These are phyloP conservation scores for Pichia sp. DNA, from an alignment of 1,139 yeast species.

Conservation along the genomic window DNA sequence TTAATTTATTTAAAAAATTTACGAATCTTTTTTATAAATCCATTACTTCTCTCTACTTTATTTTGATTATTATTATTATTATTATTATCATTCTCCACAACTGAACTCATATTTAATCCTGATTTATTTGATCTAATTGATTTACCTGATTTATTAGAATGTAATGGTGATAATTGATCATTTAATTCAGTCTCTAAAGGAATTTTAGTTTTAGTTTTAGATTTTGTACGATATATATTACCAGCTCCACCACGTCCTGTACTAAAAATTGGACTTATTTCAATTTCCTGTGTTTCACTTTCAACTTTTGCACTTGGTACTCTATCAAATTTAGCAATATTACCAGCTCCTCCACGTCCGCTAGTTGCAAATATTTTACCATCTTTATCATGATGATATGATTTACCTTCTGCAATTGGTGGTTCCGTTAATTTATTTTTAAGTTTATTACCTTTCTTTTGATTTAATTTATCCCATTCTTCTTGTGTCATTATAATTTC, in stretches of 20 bases:
- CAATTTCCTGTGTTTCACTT: slow-evolving; percentile 40
- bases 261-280: slow-evolving; percentile 39
- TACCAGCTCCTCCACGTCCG: slow-evolving; percentile 58
- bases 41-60: background rate
- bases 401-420: slow-evolving; percentile 7
- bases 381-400: slow-evolving; percentile 26
- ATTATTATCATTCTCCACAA: no score
- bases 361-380: slow-evolving; percentile 43
- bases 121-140: slow-evolving; percentile 2
- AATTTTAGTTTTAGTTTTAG: slow-evolving; percentile 29
- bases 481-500: slow-evolving; percentile 21
- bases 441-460: background rate
- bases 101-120: no score
- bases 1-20: background rate
- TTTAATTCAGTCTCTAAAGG: slow-evolving; percentile 45
- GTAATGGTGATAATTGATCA: slow-evolving; percentile 38
- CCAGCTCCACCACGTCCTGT: slow-evolving; percentile 61
- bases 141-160: slow-evolving; percentile 17
- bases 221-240: slow-evolving; percentile 37
- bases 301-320: slow-evolving; percentile 41
- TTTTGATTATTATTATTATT: background rate
- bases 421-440: background rate
- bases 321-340: slow-evolving; percentile 36
- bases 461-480: slow-evolving; percentile 8
- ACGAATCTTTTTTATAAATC: slow-evolving; percentile 1